Percentiles rank a stretch among this genome's conserved stretches.
phyloP scores from a whole-genome alignment of 2,329 filamentous ascomycete species.

The Gnomoniopsis sp. region DNA sequence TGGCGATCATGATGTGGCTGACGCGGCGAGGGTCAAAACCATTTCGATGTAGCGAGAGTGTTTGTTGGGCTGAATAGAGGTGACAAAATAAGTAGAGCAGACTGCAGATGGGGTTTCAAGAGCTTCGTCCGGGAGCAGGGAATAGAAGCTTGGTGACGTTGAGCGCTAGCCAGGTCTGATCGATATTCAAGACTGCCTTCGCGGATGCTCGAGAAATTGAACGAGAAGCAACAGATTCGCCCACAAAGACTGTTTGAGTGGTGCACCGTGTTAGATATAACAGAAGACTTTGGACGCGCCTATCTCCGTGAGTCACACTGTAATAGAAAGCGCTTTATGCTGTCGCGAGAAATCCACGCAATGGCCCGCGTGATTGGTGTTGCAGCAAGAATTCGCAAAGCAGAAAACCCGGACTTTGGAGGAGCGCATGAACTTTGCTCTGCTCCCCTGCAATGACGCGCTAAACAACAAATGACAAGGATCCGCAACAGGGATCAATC shows the following conservation, averaged over 20 bases:
- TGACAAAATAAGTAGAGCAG: not conserved
- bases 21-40: not conserved
- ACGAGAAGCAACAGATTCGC: too few relatives aligned
- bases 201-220: too few relatives aligned
- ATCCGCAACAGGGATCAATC: constrained; percentile 2
- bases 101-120: not conserved
- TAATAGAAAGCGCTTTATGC: not conserved
- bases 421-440: constrained; percentile 15
- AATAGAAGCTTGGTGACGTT: not conserved
- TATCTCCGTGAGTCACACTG: not conserved
- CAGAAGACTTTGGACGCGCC: not conserved
- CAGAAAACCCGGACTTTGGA: constrained; percentile 8
- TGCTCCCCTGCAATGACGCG: constrained; percentile 15
- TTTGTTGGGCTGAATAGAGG: not conserved
- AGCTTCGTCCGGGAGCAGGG: not conserved
- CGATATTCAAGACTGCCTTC: too few relatives aligned
- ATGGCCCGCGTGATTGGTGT: constrained; percentile 10
- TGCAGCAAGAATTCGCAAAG: not conserved
- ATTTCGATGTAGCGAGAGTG: not conserved
- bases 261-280: not conserved
- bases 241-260: too few relatives aligned
- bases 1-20: constrained; percentile 13
- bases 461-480: constrained; percentile 1
- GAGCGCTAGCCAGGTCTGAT: not conserved
- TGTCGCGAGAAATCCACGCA: constrained; percentile 1